Percentiles rank a stretch among this genome's conserved stretches.
Evolutionary conservation across 306 rosid species (phyloP).

Genomic region (Trichosanthes cucumerina): DNA sequence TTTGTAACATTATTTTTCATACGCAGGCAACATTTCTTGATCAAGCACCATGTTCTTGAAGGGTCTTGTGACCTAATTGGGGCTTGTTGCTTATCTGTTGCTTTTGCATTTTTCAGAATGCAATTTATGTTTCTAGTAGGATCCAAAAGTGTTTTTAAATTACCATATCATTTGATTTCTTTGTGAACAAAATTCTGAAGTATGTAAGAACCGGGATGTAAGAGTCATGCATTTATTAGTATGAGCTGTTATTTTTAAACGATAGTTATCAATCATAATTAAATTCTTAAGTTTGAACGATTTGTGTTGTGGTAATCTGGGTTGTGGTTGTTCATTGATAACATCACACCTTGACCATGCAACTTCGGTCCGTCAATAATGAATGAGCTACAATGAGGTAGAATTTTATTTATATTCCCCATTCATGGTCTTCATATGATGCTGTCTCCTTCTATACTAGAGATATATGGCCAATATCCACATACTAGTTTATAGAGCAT

Average conservation of each 20-base stretch:
- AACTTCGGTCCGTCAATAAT: neutral
- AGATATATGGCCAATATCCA: neutral
- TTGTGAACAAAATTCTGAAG: neutral
- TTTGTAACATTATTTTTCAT: neutral
- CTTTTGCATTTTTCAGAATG: neutral
- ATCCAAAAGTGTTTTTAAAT: neutral
- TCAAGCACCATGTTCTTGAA: neutral
- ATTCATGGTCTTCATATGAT: neutral
- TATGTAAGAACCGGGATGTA: neutral
- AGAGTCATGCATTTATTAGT: neutral
- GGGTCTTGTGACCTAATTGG: neutral
- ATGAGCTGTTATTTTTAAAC: neutral
- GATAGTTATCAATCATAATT: neutral
- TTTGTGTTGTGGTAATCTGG: neutral
- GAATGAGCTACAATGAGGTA: neutral
- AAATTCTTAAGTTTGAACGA: neutral
- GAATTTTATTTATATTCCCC: neutral
- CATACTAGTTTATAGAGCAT: neutral
- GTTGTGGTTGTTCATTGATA: neutral
- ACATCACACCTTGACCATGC: neutral
- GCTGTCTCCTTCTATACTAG: neutral
- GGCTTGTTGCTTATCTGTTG: neutral
- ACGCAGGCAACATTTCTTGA: neutral
- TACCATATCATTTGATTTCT: neutral
- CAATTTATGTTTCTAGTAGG: neutral